phyloP scores from a whole-genome alignment of 2,329 filamentous ascomycete genomes.

The Didymella sp. region DNA sequence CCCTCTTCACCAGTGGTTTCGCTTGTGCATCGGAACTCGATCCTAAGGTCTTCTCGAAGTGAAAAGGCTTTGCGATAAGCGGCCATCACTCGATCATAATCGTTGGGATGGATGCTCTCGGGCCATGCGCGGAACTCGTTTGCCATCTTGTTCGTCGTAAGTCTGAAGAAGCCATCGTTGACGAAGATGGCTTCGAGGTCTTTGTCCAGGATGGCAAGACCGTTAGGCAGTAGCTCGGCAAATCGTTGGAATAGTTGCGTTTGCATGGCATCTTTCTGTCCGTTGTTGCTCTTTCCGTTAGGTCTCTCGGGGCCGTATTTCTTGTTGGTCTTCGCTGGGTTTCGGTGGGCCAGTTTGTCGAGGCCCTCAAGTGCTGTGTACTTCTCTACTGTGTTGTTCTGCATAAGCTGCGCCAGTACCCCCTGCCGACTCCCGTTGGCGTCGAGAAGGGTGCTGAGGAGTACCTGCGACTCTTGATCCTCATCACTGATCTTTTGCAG shows the following conservation, averaged over 20 bases:
- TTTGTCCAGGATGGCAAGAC: constrained; percentile 55
- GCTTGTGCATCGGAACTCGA: constrained; percentile 53
- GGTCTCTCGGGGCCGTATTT: constrained; percentile 16
- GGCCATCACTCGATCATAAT: constrained; percentile 55
- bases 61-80: constrained; percentile 54
- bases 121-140: constrained; percentile 56
- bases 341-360: constrained; percentile 25
- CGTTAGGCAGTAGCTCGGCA: constrained; percentile 55
- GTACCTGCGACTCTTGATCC: constrained; percentile 29
- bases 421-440: constrained; percentile 40
- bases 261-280: constrained; percentile 44
- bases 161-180: constrained; percentile 55
- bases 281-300: not conserved
- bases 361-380: constrained; percentile 39
- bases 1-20: constrained; percentile 39
- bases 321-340: constrained; percentile 22
- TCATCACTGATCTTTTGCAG: constrained; percentile 24
- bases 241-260: constrained; percentile 55
- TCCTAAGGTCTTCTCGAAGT: constrained; percentile 47
- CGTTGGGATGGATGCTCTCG: constrained; percentile 54
- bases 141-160: constrained; percentile 53
- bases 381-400: constrained; percentile 28
- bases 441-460: constrained; percentile 45
- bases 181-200: constrained; percentile 56
- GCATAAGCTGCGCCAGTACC: constrained; percentile 42